phyloP scores from a whole-genome alignment of 768 basidiomycete species.

The Suillus subaureus region DNA sequence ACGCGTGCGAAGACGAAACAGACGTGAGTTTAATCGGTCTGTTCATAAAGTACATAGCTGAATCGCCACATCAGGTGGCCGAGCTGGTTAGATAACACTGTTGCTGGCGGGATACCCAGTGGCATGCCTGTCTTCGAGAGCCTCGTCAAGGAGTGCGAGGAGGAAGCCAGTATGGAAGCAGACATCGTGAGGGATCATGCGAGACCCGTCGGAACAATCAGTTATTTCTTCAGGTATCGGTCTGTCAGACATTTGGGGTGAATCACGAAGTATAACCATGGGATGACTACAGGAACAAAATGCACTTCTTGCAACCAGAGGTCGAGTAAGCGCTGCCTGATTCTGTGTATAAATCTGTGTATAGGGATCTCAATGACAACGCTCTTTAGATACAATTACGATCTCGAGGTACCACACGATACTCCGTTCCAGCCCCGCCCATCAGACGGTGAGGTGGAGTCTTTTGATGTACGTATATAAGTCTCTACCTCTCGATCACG shows the following conservation, averaged over 20 bases:
- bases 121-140: constrained; percentile 73
- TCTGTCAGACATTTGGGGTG: background rate
- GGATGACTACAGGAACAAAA: constrained; percentile 52
- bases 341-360: background rate
- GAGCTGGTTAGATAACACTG: constrained; percentile 85
- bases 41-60: background rate
- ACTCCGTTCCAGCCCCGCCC: constrained; percentile 66
- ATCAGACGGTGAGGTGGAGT: constrained; percentile 92
- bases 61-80: constrained; percentile 61
- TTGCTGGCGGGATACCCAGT: constrained; percentile 89
- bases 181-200: constrained; percentile 61
- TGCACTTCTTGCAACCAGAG: constrained; percentile 80
- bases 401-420: constrained; percentile 66
- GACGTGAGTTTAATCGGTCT: constrained; percentile 58
- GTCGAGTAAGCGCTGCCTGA: constrained; percentile 58
- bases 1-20: constrained; percentile 84
- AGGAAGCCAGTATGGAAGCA: constrained; percentile 85
- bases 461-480: constrained; percentile 68
- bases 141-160: constrained; percentile 88
- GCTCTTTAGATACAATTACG: constrained; percentile 74
- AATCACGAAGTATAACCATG: constrained; percentile 21
- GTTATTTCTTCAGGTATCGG: constrained; percentile 75
- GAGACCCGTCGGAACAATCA: constrained; percentile 66
- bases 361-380: constrained; percentile 1
- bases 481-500: background rate